Evolutionary conservation across 208 protist genomes (phyloP).

Genomic region (Strigomonas culicis): DNA sequence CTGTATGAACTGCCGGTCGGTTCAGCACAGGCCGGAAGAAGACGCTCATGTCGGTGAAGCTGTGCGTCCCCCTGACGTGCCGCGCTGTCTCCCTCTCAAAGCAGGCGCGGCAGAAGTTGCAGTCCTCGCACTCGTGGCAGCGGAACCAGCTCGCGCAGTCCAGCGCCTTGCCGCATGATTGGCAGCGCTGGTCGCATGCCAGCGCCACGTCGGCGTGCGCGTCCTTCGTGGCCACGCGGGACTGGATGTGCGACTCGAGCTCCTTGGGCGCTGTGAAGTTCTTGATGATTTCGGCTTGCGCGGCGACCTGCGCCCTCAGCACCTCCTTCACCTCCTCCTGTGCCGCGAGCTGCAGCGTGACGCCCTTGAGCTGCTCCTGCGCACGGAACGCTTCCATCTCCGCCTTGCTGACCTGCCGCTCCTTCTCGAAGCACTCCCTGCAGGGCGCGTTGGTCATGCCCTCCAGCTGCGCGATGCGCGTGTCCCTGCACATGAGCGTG

Average conservation of each 20-base stretch:
- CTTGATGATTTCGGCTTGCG: too few species aligned
- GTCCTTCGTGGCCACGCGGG: too few species aligned
- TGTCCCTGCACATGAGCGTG: too few species aligned
- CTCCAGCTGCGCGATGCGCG: too few species aligned
- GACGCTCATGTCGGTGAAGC: background rate
- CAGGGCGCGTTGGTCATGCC: too few species aligned
- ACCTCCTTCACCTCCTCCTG: background rate
- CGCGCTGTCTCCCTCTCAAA: background rate
- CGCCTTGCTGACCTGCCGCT: too few species aligned
- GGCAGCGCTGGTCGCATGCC: background rate
- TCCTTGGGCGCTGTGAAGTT: too few species aligned
- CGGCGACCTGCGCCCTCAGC: too few species aligned
- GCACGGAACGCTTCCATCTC: too few species aligned
- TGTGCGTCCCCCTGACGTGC: background rate
- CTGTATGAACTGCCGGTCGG: background rate
- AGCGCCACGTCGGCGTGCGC: too few species aligned
- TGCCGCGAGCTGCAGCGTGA: background rate
- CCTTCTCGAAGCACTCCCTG: too few species aligned
- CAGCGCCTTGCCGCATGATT: background rate
- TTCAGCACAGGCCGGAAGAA: background rate
- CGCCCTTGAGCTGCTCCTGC: background rate
- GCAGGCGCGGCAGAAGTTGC: background rate
- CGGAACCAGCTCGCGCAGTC: background rate
- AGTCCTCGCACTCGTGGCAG: background rate
- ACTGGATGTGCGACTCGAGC: too few species aligned